These are phyloP conservation scores for Trichoderma oligosporum DNA, from an alignment of 2,329 filamentous ascomycete species.

Conservation along the genomic window DNA sequence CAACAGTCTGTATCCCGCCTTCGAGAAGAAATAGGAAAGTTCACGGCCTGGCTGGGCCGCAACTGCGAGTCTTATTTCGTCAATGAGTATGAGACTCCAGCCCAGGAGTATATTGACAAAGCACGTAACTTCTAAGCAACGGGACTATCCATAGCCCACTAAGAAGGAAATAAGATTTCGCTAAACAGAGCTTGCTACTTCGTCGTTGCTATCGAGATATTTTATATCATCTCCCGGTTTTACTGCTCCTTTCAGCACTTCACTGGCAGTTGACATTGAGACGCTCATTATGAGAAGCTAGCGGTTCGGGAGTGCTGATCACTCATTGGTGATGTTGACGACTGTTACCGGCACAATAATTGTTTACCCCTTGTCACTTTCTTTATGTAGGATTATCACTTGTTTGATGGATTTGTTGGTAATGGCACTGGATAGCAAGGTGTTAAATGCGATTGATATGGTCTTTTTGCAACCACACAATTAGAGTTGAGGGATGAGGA, in stretches of 20 bases:
- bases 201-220: too few relatives aligned
- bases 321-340: background rate
- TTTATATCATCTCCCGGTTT: too few relatives aligned
- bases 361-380: background rate
- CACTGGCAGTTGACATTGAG: too few relatives aligned
- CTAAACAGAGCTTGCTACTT: too few relatives aligned
- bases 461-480: background rate
- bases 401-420: constrained; percentile 8
- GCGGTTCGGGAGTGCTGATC: background rate
- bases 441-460: constrained; percentile 3
- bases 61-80: constrained; percentile 75
- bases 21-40: constrained; percentile 81
- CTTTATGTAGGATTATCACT: background rate
- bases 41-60: constrained; percentile 79
- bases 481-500: background rate
- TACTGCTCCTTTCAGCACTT: background rate
- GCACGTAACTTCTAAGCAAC: constrained; percentile 45
- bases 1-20: constrained; percentile 82
- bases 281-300: too few relatives aligned
- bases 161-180: background rate
- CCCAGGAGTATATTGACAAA: constrained; percentile 68
- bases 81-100: constrained; percentile 68
- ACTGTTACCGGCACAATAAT: background rate
- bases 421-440: constrained; percentile 14
- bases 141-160: background rate